Evolutionary conservation across 164 flowering plant species (phyloP), one percentile per base, ranked within the genome.

Genomic region (Sextonia rubra): DNA sequence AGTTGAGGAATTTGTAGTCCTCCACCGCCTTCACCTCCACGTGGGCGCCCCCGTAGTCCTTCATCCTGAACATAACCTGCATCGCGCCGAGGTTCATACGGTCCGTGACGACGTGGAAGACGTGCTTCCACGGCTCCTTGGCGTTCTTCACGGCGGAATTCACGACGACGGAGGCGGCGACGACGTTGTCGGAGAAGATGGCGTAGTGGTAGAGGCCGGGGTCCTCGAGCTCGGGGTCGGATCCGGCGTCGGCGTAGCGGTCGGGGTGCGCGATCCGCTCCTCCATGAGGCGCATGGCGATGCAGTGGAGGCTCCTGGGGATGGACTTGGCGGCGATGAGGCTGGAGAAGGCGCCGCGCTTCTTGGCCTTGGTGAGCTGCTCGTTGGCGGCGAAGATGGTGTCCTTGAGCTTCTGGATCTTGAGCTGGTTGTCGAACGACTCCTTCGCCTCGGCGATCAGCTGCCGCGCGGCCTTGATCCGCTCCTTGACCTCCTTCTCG

Each of bases 71-170:
- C 82, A 67, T 65, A 12, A 80, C 58, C 65, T 80, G 77, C 82
- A 80, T 80, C 8, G 80, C 80, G 2, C 74, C 78, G 26, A 77
- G 71, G 64, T 80, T 77, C 80, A 77, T 77, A 63, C 69, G 68
- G 37, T 80, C 82, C 1, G 82, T 77, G 37, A 80, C 82, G 4
- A 77, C 80, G n/a, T 80, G 82, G 52, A 80, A 80, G 20, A 80
- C 82, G 24, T 80, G 80, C 55, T 74, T 77, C 69, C 70, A 47
- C 25, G 82, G 82, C 23, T 77, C 79, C 22, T 67, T 77, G 3
- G 82, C 55, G 61, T 80, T 77, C 67, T 65, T 74, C 67, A 77
- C 82, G 1, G 78, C 82, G 0, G 80, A 80, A 69, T 77, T 80
- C 44, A 80, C 82, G 20, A 80, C 82, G 11, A 80, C 82, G 1